phyloP scores from a whole-genome alignment of 805 yeast genomes.

The Suhomyces faveliae region DNA sequence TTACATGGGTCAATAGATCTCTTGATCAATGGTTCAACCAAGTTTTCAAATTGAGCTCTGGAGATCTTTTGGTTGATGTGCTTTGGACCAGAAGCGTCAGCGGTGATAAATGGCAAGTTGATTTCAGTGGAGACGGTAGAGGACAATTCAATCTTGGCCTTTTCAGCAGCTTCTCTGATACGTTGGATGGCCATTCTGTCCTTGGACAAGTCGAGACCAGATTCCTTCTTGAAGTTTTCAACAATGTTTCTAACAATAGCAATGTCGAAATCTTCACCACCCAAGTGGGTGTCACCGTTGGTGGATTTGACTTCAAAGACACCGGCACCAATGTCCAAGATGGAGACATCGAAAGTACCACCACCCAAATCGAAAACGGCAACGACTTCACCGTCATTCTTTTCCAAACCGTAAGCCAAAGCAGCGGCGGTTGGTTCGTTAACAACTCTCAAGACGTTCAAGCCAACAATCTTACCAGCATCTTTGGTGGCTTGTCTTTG shows the following conservation, averaged over 20 bases:
- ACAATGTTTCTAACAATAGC: conserved; percentile 81
- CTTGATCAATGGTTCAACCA: conserved; percentile 68
- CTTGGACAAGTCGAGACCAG: conserved; percentile 60
- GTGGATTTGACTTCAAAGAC: conserved; percentile 97
- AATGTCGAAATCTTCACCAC: conserved; percentile 93
- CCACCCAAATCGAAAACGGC: conserved; percentile 99
- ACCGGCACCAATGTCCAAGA: conserved; percentile 95
- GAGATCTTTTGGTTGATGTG: conserved; percentile 69
- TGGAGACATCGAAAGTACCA: conserved; percentile 97
- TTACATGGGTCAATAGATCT: conserved; percentile 73
- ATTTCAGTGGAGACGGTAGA: conserved; percentile 70
- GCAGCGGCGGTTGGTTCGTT: conserved; percentile 95
- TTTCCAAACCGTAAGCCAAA: conserved; percentile 90
- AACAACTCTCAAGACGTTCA: conserved; percentile 85
- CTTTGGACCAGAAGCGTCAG: conserved; percentile 80
- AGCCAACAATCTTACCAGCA: conserved; percentile 96
- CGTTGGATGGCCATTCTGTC: conserved; percentile 83
- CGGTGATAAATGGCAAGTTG: conserved; percentile 83
- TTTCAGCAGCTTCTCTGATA: conserved; percentile 84
- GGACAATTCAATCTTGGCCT: conserved; percentile 84
- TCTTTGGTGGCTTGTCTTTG: conserved; percentile 94
- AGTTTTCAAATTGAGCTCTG: conserved; percentile 64
- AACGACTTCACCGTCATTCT: conserved; percentile 73
- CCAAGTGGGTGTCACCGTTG: conserved; percentile 92
- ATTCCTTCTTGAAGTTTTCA: conserved; percentile 71